phyloP scores from a whole-genome alignment of 345 rosid genomes.

The Ailanthus altissimus region DNA sequence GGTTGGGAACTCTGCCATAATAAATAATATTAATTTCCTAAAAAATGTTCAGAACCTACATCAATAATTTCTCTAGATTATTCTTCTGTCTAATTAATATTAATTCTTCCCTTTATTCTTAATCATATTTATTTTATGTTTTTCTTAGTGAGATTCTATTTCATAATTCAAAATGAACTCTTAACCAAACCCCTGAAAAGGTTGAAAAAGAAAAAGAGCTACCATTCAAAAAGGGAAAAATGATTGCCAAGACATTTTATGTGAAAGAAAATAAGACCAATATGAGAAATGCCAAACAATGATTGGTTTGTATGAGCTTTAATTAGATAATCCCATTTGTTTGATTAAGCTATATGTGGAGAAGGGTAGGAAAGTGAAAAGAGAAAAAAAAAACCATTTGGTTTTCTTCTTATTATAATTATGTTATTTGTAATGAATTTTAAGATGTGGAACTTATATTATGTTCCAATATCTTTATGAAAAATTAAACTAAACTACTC shows the following conservation, averaged over 20 bases:
- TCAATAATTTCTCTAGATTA: conserved; percentile 2
- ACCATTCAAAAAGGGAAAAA: conserved; percentile 22
- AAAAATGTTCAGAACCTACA: not conserved
- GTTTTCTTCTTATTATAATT: not conserved
- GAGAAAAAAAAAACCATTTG: not conserved
- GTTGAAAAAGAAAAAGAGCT: not conserved
- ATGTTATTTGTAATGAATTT: not conserved
- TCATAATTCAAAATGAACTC: conserved; percentile 3
- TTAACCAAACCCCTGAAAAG: not conserved
- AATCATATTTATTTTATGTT: not conserved
- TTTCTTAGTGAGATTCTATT: conserved; percentile 36
- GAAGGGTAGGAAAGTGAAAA: not conserved
- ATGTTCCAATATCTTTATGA: not conserved
- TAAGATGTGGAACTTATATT: not conserved
- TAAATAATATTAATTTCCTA: not conserved
- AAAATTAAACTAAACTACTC: not conserved
- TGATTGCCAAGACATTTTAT: conserved; percentile 28
- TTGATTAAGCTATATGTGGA: conserved; percentile 15
- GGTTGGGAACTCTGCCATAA: conserved; percentile 18
- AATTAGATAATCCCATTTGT: conserved; percentile 25
- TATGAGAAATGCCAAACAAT: conserved; percentile 28
- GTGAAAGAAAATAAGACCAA: conserved; percentile 7
- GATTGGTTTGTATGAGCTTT: conserved; percentile 26
- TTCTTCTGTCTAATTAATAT: not conserved
- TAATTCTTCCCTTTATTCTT: not conserved